These are phyloP conservation scores for Populus nigra DNA, from an alignment of 345 rosid species.

Conservation along the genomic window DNA sequence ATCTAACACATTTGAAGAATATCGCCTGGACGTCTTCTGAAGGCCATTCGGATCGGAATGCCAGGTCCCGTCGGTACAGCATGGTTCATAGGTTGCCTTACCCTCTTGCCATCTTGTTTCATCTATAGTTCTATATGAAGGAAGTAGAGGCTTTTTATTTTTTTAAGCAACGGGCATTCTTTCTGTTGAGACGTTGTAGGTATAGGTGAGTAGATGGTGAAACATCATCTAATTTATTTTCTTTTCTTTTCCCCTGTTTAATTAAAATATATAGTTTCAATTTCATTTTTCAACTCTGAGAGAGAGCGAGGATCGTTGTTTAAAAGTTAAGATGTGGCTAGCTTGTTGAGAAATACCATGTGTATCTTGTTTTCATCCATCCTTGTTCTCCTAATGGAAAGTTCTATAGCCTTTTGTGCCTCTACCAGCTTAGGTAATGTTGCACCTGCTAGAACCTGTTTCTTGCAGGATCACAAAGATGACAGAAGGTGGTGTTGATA, in stretches of 20 bases:
- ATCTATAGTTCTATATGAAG: neutral
- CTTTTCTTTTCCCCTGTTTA: neutral
- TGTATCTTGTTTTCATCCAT: neutral
- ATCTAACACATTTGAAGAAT: conserved; percentile 68
- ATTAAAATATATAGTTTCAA: neutral
- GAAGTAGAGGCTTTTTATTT: conserved; percentile 1
- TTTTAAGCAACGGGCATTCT: conserved; percentile 20
- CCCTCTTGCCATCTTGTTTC: neutral
- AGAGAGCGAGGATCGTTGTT: neutral
- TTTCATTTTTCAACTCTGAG: neutral
- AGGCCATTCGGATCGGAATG: conserved; percentile 38
- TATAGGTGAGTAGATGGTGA: conserved; percentile 58
- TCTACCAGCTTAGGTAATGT: too few species aligned
- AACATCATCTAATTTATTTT: conserved; percentile 35
- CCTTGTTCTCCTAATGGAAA: neutral
- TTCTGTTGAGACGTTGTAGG: conserved; percentile 45
- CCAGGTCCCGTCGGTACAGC: conserved; percentile 19
- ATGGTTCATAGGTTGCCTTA: conserved; percentile 14
- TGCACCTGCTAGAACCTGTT: too few species aligned
- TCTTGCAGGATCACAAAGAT: too few species aligned
- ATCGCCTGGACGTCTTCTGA: conserved; percentile 37
- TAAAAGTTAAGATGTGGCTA: neutral
- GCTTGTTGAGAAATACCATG: neutral
- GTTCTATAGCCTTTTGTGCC: neutral
- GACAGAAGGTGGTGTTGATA: too few species aligned